Base-by-base conservation (phyloP, 1,139 yeast species). In the Neolecta irregularis region DNA sequence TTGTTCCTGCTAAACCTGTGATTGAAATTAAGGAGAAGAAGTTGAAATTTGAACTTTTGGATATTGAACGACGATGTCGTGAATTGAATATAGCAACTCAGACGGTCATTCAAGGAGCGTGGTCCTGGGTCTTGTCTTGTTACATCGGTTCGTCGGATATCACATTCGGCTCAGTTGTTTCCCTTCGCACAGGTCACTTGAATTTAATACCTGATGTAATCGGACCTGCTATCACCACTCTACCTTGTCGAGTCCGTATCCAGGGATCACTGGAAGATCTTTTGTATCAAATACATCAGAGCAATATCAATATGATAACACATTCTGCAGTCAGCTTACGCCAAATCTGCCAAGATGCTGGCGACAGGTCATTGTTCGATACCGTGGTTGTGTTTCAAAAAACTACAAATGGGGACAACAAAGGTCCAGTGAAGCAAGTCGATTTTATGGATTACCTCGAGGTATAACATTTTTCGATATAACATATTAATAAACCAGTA, bases 151-250 rank as follows among this genome's bases (percentile, higher is more conserved):
- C 23, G 7, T 6, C 19, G 4, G 40, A 36, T 11, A 30, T 36
- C 8, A 20, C 40, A 15, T 36, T 42, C 24, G 46, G 45, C 4
- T 29, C 37, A 8, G 44, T 43, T 12, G 26, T 41, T 4, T 43
- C 47, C 11, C 42, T 33, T 2, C 24, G 47, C 13, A 19, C 41
- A 8, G 20, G 32, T 5, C 29, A 25, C 3, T 30, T 44, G 11
- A 32, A 29, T 12, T 41, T 31, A 15, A n/a, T 34, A n/a, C 41
- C 38, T 11, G 11, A 19, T 2, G 37, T 38, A 3, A 16, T 41
- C 3, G 47, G 46, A 2, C 46, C 46, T 3, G 34, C 38, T 39
- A 40, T 44, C 30, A 24, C 25, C 12, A 42, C 45, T 5, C 30
- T 35, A 4, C 47, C 47, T 4, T 30, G 39, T 21, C 22, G 34